These are phyloP conservation scores for Monosporascus sp. DNA, from an alignment of 2,329 filamentous ascomycete genomes.

Conservation along the genomic window DNA sequence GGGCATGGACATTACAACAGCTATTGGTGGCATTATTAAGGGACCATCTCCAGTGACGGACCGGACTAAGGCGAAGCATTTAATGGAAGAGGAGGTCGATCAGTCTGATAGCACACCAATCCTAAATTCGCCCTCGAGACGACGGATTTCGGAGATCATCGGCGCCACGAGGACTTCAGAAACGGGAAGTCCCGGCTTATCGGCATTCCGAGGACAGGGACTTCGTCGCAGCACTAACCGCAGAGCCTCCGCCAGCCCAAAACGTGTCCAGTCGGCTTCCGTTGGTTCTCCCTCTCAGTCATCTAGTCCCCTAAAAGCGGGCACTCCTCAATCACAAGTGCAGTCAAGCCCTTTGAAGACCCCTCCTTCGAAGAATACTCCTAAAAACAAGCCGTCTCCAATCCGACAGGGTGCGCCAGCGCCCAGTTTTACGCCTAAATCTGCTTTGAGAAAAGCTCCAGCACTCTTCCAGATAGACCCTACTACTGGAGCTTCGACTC, in stretches of 20 bases:
- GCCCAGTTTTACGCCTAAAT: conserved; percentile 16
- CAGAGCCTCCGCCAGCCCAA: conserved; percentile 36
- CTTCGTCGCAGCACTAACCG: conserved; percentile 44
- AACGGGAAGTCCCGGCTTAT: conserved; percentile 50
- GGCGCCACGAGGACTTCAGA: conserved; percentile 37
- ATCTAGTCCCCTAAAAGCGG: conserved; percentile 24
- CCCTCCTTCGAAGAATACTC: conserved; percentile 40
- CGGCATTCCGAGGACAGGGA: conserved; percentile 45
- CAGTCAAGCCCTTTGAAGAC: conserved; percentile 45
- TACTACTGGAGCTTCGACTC: conserved; percentile 53
- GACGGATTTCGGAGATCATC: conserved; percentile 21
- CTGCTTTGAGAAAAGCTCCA: conserved; percentile 14
- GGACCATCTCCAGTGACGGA: conserved; percentile 31
- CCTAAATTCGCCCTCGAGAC: conserved; percentile 33
- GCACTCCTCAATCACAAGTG: conserved; percentile 38
- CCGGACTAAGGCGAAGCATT: conserved; percentile 45
- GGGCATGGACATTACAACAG: conserved; percentile 64
- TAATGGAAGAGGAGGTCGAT: conserved; percentile 56
- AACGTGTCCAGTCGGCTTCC: conserved; percentile 22
- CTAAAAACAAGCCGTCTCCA: conserved; percentile 41
- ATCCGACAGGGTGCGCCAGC: conserved; percentile 32
- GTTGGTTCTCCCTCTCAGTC: conserved; percentile 14
- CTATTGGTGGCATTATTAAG: conserved; percentile 57
- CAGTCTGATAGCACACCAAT: conserved; percentile 40
- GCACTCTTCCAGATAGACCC: conserved; percentile 29